Percentiles rank a stretch among this genome's conserved stretches.
phyloP scores from a whole-genome alignment of 2,329 filamentous ascomycete genomes.

The Trichoderma polysporum region DNA sequence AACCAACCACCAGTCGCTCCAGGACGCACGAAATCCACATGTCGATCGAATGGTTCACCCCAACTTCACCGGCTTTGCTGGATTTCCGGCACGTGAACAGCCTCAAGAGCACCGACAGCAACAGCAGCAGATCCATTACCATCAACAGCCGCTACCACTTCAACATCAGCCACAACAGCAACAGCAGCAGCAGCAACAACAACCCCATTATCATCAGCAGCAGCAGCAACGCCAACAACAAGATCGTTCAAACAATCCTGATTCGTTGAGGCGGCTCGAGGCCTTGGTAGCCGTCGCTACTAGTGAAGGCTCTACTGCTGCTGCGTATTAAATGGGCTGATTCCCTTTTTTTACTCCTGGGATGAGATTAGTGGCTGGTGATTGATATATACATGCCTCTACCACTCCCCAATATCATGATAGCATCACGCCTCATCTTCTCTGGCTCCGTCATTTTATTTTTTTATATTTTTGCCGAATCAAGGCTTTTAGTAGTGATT shows the following conservation, averaged over 20 bases:
- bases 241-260: conserved; percentile 32
- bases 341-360: neutral
- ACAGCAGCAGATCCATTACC: neutral
- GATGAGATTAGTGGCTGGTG: neutral
- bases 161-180: neutral
- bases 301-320: conserved; percentile 44
- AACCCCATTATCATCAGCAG: conserved; percentile 25
- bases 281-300: conserved; percentile 47
- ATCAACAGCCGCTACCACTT: neutral
- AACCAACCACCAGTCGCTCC: conserved; percentile 30
- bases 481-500: neutral
- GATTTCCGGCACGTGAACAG: conserved; percentile 46
- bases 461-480: neutral
- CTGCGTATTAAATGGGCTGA: conserved; percentile 36
- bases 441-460: neutral
- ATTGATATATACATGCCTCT: neutral
- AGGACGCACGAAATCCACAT: conserved; percentile 41
- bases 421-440: neutral
- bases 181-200: neutral
- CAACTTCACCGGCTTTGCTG: conserved; percentile 52
- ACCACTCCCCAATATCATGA: neutral
- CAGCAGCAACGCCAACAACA: conserved; percentile 25
- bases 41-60: conserved; percentile 60
- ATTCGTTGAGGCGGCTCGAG: conserved; percentile 41
- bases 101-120: conserved; percentile 25